Evolutionary conservation across 306 rosid species (phyloP), one percentile per base, ranked within the genome.

Genomic region (Pyrus pyrifolia): DNA sequence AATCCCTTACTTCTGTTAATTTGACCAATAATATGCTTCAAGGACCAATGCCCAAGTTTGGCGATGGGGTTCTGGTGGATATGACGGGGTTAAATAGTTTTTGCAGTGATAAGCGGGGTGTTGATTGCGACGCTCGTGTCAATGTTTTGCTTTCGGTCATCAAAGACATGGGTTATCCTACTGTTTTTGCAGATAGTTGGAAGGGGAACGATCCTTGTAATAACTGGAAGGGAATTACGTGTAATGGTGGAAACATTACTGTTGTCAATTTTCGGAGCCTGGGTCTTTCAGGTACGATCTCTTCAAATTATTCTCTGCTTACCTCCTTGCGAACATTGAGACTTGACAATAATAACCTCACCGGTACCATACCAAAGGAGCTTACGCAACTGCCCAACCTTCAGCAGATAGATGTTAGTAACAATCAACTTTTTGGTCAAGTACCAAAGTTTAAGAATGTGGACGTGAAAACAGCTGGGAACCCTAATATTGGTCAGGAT

Each of bases 21-120:
- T 84, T 95, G 42, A 84, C 92, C 11, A 92, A 92, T 59, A 95
- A 95, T 76, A 4, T 69, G 78, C 86, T 95, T 70, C 97, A 95
- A 85, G 99, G 99, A 15, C 80, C 93, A 2, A 58, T 78, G 73
- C 99, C 99, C 0, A 59, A 1, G 38, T 92, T 92, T 57, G 64
- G 35, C 38, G 2, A 15, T 8, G 79, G 74, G 5, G 93, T 91
- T 17, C 7, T 2, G 3, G 76, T 86, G 3, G 93, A 89, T 53
- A 77, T 91, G 70, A 72, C 3, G 0, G 86, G 83, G 25, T 62
- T 30, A 21, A 90, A 95, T 38, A 85, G 76, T 0, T 92, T 85
- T 64, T 95, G 99, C 79, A 76, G 79, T 17, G 60, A 68, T 6
- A 13, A 44, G 7, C 66, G 74, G 0, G 92, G 89, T 38, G 67